Evolutionary conservation across 1,139 yeast species (phyloP), one percentile per base, ranked within the genome.

Genomic region (Candida tunisiensis): DNA sequence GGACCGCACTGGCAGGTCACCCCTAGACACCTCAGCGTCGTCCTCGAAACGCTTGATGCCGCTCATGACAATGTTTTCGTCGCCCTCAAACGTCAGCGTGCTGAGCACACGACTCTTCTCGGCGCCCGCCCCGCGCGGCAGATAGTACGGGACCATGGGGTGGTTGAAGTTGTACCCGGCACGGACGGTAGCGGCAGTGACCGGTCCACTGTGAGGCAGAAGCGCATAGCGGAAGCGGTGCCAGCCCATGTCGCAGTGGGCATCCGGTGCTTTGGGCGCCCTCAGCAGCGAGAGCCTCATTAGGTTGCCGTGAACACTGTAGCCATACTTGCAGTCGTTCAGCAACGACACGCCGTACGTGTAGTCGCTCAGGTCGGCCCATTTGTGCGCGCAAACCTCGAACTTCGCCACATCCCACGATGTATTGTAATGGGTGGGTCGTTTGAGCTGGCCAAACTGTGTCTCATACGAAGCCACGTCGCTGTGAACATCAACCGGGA

Each of bases 371-470:
- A 79, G 71, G 47, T 88, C 96, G 47, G 91, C 85, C 57, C 82
- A 88, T 47, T 80, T 79, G 52, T 88, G 96, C 42, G 78, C 85
- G 41, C 94, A 80, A 13, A 83, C 94, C 53, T 88, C 98, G 51
- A 88, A 88, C 51, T 83, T 83, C 34, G 96, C 96, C 23, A 74
- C 75, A 45, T 85, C 98, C 96, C 96, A 85, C 2, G 82, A 58
- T 1, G 96, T 85, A 48, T 88, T 88, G 56, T 62, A 85, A 50
- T 85, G 96, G 1, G 96, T 88, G 25, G 96, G 93, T 40, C 96
- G 69, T 41, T 67, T 71, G 9, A 93, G 88, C 28, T 78, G 55
- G 33, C 96, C 96, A 53, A 79, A 88, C 48, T 83, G 93, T 2
- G 95, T 83, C 50, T 88, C 98, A 49, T 80, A 88, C 31, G 70